Conservation (phyloP, 2,329 filamentous ascomycete genomes). For the Cladosporium oxysporum region DNA sequence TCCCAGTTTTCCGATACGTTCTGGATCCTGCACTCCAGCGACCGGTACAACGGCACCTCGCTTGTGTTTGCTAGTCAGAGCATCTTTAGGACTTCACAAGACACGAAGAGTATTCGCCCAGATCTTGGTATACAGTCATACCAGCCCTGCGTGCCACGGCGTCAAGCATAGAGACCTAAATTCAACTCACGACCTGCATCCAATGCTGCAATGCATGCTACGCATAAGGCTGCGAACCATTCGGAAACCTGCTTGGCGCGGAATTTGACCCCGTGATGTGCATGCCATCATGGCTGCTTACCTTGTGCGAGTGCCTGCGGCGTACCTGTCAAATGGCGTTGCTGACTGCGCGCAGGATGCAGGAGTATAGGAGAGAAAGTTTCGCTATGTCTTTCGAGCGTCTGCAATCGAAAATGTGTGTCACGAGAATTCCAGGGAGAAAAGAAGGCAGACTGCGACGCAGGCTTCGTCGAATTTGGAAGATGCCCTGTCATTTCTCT, state of each 20-base stretch:
- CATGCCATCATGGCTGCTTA: neutral
- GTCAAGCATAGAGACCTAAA: neutral
- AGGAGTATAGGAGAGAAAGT: constrained; percentile 2
- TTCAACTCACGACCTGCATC: neutral
- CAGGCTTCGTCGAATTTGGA: neutral
- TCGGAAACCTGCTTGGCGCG: constrained; percentile 5
- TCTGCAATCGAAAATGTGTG: neutral
- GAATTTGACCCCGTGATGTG: neutral
- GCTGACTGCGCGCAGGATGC: constrained; percentile 7
- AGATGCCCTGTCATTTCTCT: neutral
- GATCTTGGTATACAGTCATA: neutral
- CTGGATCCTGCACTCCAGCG: neutral
- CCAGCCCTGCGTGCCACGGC: neutral
- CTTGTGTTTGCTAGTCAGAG: neutral
- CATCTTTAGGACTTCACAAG: neutral
- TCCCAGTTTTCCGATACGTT: neutral
- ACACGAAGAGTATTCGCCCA: neutral
- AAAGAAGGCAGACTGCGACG: neutral
- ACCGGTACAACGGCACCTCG: constrained; percentile 3
- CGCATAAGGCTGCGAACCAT: constrained; percentile 4
- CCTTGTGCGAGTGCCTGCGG: neutral
- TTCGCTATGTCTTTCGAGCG: neutral
- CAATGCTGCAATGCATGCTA: neutral
- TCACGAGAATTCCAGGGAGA: neutral
- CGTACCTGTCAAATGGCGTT: constrained; percentile 8